phyloP scores from a whole-genome alignment of 257 asterid species.

The Penstemon newberryi region DNA sequence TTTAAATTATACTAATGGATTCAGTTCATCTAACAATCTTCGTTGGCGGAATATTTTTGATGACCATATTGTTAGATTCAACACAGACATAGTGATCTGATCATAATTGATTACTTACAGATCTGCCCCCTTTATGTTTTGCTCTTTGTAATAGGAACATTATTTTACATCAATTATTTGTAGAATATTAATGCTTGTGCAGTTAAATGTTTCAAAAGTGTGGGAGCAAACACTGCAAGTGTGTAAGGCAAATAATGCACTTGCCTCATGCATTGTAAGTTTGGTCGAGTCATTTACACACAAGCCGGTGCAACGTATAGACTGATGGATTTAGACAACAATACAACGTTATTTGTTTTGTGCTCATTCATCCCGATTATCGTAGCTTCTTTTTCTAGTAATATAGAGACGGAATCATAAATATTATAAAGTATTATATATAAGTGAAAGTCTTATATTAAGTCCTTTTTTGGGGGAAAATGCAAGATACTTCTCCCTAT shows the following conservation, averaged over 20 bases:
- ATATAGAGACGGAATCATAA: too few species aligned
- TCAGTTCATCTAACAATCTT: background rate
- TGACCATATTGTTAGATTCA: conserved; percentile 16
- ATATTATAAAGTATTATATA: too few species aligned
- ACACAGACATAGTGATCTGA: conserved; percentile 30
- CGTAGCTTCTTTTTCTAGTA: background rate
- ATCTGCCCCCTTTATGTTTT: conserved; percentile 33
- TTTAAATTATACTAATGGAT: background rate
- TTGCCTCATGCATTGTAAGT: conserved; percentile 29
- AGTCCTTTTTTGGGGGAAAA: too few species aligned
- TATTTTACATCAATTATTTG: conserved; percentile 29
- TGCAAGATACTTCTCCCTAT: too few species aligned
- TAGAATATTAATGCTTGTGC: conserved; percentile 24
- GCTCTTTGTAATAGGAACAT: conserved; percentile 22
- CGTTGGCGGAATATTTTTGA: background rate
- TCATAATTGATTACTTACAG: conserved; percentile 26
- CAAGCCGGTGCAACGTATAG: background rate
- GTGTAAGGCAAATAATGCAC: conserved; percentile 23
- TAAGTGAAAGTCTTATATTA: too few species aligned
- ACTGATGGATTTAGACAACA: background rate
- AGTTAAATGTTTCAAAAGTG: conserved; percentile 23
- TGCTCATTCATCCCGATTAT: background rate
- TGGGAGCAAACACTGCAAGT: conserved; percentile 13
- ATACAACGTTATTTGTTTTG: background rate
- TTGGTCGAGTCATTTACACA: conserved; percentile 29